Base-by-base conservation (phyloP, 768 basidiomycete species). In the Lentinula aciculospora region DNA sequence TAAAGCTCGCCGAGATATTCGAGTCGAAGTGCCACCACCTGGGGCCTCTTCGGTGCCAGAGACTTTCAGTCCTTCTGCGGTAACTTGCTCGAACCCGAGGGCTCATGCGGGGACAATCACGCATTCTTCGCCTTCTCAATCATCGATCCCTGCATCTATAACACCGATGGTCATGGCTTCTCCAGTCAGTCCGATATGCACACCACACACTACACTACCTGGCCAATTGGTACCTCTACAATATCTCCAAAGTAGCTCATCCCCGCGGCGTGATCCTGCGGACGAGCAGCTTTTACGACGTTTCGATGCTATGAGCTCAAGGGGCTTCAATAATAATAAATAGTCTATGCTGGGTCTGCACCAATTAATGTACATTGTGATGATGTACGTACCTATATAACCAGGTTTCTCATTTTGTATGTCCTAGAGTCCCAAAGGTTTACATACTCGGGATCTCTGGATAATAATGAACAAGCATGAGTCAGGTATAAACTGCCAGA, bases 221-320 rank as follows among this genome's bases (percentile, higher is more conserved):
- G 66, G 65, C 50, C 68, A 73, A 39, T 75, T 88, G 0, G 86
- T 88, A 10, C 86, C 86, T 46, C 77, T 88, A 29, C 79, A 84
- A 62, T 79, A 82, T 48, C 80, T 88, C 13, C 80, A 83, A 66
- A 78, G 70, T 54, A 72, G 80, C 19, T 69, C 79, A n/a, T 78
- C 74, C 29, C 79, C 81, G 17, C 71, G 78, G 65, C 79, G 86
- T 10, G 80, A 88, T 63, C 84, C 85, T 50, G 74, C 76, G 23
- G 86, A 88, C 64, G 85, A 87, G 62, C 81, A 83, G 58, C 71
- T 84, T 56, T 71, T 88, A 49, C 79, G 82, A 62, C 79, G 81
- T 25, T 83, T 88, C 40, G 59, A 48, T 57, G 19, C 32, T 13
- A 42, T 12, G 31, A 27, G 37, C 28, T 53, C 47, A 37, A 47